phyloP scores from a whole-genome alignment of 129 eudicot genomes.

The Ambrosia artemisiifolia region DNA sequence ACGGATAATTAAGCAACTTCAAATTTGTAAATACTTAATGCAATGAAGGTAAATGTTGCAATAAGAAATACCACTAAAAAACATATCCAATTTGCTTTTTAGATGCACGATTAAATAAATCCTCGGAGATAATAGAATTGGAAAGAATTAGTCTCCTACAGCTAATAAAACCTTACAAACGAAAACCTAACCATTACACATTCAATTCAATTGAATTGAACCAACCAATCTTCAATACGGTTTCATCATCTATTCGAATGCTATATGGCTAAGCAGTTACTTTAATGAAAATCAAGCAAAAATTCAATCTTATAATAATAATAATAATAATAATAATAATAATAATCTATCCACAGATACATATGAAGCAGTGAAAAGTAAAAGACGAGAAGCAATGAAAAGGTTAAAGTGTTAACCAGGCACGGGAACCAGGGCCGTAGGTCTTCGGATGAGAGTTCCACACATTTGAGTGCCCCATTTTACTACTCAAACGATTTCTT shows the following conservation, averaged over 20 bases:
- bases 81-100: too few relatives aligned
- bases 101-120: too few relatives aligned
- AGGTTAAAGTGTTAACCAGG: slow-evolving; percentile 28
- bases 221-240: background rate
- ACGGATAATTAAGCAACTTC: too few relatives aligned
- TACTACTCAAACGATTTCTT: background rate
- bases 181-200: background rate
- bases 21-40: too few relatives aligned
- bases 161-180: background rate
- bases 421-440: slow-evolving; percentile 53
- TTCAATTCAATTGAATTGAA: too few relatives aligned
- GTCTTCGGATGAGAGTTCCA: slow-evolving; percentile 54
- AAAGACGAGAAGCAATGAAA: background rate
- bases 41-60: too few relatives aligned
- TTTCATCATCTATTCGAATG: background rate
- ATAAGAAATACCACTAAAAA: background rate
- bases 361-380: background rate
- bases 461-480: slow-evolving; percentile 44
- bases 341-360: background rate
- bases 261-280: background rate
- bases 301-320: too few relatives aligned
- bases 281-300: background rate
- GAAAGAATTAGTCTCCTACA: too few relatives aligned
- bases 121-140: too few relatives aligned
- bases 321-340: too few relatives aligned